phyloP scores from a whole-genome alignment of 2,329 filamentous ascomycete species.

The Beauveria brongniartii region DNA sequence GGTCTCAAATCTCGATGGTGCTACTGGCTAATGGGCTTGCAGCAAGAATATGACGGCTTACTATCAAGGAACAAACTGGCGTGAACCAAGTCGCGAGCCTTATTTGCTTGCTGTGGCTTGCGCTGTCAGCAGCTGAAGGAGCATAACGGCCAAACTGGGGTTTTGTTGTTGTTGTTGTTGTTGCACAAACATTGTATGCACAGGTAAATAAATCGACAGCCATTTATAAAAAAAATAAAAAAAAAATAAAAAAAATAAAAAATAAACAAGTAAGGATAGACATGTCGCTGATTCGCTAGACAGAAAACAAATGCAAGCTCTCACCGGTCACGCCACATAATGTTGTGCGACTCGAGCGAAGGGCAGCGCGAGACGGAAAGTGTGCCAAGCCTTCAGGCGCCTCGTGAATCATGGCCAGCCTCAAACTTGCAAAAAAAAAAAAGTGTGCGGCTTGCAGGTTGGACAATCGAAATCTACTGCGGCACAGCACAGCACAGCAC shows the following conservation, averaged over 20 bases:
- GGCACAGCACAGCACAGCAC: no score
- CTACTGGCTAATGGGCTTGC: background rate
- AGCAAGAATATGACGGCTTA: background rate
- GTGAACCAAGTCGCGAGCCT: no score
- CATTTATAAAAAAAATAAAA: no score
- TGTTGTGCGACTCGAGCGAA: slow-evolving; percentile 7
- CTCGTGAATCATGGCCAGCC: background rate
- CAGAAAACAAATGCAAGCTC: background rate
- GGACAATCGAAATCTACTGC: no score
- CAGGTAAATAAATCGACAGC: background rate
- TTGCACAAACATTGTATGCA: background rate
- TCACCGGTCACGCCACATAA: slow-evolving; percentile 10
- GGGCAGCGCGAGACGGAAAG: background rate
- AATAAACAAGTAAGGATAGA: background rate
- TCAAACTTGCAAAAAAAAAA: background rate
- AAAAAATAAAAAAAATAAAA: no score
- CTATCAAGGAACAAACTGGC: no score
- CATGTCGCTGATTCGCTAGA: background rate
- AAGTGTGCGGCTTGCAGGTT: no score
- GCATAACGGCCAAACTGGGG: no score
- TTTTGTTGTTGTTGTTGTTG: no score
- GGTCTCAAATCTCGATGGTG: background rate
- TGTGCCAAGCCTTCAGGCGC: background rate
- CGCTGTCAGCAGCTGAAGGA: background rate
- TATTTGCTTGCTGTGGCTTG: background rate